A percentile compares a stretch with the other conserved stretches of the same genome.
Evolutionary conservation across 108 stramenopile species (phyloP).

Genomic region (Epithemia pelagica): DNA sequence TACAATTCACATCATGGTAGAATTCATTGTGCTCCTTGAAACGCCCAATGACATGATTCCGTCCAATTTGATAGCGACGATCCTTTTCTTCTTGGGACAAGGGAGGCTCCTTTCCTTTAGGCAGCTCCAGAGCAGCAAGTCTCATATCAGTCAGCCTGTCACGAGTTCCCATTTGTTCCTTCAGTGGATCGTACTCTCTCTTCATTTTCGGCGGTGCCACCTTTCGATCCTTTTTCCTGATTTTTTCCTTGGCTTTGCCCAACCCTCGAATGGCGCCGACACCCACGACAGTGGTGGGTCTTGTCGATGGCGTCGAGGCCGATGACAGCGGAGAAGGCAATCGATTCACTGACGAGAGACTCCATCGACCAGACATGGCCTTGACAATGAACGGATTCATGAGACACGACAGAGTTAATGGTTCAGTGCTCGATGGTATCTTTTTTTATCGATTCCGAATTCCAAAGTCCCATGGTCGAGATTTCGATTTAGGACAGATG

Average conservation of each 20-base stretch:
- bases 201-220: background rate
- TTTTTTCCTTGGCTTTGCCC: background rate
- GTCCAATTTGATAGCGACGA: slow-evolving; percentile 47
- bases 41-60: slow-evolving; percentile 71
- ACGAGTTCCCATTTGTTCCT: background rate
- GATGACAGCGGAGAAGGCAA: too few species aligned
- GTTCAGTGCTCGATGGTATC: too few species aligned
- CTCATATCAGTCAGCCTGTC: slow-evolving; percentile 26
- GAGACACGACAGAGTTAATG: too few species aligned
- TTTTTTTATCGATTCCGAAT: too few species aligned
- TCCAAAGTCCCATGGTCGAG: too few species aligned
- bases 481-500: too few species aligned
- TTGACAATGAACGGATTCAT: too few species aligned
- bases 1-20: slow-evolving; percentile 73
- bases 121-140: slow-evolving; percentile 34
- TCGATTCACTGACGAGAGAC: too few species aligned
- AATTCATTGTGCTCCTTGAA: slow-evolving; percentile 64
- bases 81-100: slow-evolving; percentile 53
- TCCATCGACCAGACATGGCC: too few species aligned
- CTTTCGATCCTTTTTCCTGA: background rate
- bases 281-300: too few species aligned
- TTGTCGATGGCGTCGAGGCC: too few species aligned
- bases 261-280: too few species aligned
- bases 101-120: slow-evolving; percentile 20
- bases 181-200: background rate